Conservation (phyloP, 352 stramenopile genomes). For the Globisporangium spiculum region DNA sequence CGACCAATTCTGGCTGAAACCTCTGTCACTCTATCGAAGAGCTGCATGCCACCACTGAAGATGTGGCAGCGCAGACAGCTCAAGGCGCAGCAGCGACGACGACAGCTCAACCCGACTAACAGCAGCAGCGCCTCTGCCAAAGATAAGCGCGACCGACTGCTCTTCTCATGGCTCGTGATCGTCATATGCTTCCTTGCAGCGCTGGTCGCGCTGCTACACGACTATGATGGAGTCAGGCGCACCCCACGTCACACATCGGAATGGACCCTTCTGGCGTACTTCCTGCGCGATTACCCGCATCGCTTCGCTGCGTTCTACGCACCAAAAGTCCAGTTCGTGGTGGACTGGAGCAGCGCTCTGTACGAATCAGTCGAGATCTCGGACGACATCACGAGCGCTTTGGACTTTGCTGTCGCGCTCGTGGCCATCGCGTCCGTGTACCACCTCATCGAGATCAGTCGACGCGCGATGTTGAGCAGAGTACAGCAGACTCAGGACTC, state of each 20-base stretch:
- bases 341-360: background rate
- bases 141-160: conserved; percentile 1
- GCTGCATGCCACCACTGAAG: background rate
- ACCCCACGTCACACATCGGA: background rate
- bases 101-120: background rate
- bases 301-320: conserved; percentile 23
- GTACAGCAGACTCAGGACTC: background rate
- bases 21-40: too few relatives aligned
- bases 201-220: background rate
- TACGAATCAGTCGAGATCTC: conserved; percentile 7
- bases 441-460: conserved; percentile 17
- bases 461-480: background rate
- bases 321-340: conserved; percentile 3
- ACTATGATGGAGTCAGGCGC: background rate
- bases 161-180: conserved; percentile 4
- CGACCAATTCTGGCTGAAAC: background rate
- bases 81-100: conserved; percentile 13
- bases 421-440: conserved; percentile 17
- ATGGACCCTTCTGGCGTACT: background rate
- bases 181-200: background rate
- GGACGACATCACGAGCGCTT: conserved; percentile 11
- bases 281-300: conserved; percentile 16
- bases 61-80: conserved; percentile 11
- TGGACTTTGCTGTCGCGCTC: conserved; percentile 21
- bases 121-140: background rate